A percentile compares a stretch with the other conserved stretches of the same genome.
These are phyloP conservation scores for Arabidopsis suecica DNA, from an alignment of 345 rosid genomes.

Conservation along the genomic window DNA sequence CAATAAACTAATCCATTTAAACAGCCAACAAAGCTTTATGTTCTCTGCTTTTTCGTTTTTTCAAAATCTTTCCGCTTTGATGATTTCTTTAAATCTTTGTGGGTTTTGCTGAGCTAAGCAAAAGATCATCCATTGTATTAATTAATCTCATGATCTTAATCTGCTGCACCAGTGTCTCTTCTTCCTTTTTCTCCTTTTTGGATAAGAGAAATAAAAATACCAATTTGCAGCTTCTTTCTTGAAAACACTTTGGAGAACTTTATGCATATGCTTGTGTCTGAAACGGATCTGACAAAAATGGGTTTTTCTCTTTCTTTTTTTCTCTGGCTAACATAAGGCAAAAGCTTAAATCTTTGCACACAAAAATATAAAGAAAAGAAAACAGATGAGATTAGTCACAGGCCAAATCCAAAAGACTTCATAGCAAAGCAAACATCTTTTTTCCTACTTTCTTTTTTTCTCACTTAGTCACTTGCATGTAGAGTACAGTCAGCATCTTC, in stretches of 20 bases:
- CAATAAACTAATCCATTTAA: slow-evolving; percentile 24
- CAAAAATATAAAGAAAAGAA: slow-evolving; percentile 6
- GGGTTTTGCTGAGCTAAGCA: slow-evolving; percentile 50
- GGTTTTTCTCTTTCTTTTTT: slow-evolving; percentile 13
- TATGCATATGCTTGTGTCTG: slow-evolving; percentile 48
- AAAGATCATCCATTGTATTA: slow-evolving; percentile 28
- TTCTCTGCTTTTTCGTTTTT: slow-evolving; percentile 35
- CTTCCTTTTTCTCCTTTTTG: slow-evolving; percentile 42
- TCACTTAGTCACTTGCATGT: slow-evolving; percentile 47
- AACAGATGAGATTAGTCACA: slow-evolving; percentile 33
- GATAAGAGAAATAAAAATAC: slow-evolving; percentile 33
- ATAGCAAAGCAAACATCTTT: slow-evolving; percentile 62
- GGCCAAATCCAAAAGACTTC: slow-evolving; percentile 54
- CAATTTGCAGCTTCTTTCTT: slow-evolving; percentile 44
- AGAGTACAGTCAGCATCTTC: slow-evolving; percentile 45
- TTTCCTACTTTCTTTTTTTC: not conserved
- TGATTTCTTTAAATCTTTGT: slow-evolving; percentile 33
- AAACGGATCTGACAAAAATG: slow-evolving; percentile 44
- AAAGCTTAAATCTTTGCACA: slow-evolving; percentile 35
- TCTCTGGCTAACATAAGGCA: slow-evolving; percentile 15
- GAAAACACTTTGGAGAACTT: slow-evolving; percentile 40
- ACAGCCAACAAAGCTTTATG: slow-evolving; percentile 41
- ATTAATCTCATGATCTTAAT: slow-evolving; percentile 34
- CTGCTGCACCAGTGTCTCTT: slow-evolving; percentile 28
- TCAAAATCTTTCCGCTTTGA: slow-evolving; percentile 41